Evolutionary conservation across 75 land plant species (phyloP).

Genomic region (Azolla pinnata): DNA sequence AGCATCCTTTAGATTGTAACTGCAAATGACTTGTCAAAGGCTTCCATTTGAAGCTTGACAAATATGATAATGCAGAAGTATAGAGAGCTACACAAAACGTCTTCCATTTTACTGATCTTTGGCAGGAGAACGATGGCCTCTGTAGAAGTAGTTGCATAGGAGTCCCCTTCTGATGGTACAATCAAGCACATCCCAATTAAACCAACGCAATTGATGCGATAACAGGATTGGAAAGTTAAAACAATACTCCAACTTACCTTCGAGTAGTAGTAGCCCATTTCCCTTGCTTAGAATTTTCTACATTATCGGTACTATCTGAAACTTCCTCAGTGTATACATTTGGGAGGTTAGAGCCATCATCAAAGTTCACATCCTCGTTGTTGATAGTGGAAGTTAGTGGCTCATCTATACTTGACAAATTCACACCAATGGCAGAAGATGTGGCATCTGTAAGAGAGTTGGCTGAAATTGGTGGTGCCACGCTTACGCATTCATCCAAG

Average conservation of each 20-base stretch:
- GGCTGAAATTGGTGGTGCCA: no score
- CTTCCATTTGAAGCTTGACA: no score
- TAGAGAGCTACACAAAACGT: no score
- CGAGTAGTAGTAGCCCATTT: background rate
- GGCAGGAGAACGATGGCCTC: no score
- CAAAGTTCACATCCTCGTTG: background rate
- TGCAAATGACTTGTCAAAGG: no score
- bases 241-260: background rate
- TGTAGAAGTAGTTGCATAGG: background rate
- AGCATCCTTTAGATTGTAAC: no score
- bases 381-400: background rate
- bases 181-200: background rate
- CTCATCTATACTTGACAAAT: background rate
- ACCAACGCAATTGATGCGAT: background rate
- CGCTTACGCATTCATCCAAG: conserved; percentile 29
- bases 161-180: background rate
- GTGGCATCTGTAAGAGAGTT: background rate
- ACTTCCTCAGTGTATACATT: conserved; percentile 1
- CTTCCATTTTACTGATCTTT: no score
- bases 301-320: conserved; percentile 2
- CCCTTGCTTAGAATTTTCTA: background rate
- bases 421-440: background rate
- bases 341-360: background rate
- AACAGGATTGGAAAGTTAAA: background rate
- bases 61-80: no score